phyloP scores from a whole-genome alignment of 768 basidiomycete species.

The Pisolithus sp. region DNA sequence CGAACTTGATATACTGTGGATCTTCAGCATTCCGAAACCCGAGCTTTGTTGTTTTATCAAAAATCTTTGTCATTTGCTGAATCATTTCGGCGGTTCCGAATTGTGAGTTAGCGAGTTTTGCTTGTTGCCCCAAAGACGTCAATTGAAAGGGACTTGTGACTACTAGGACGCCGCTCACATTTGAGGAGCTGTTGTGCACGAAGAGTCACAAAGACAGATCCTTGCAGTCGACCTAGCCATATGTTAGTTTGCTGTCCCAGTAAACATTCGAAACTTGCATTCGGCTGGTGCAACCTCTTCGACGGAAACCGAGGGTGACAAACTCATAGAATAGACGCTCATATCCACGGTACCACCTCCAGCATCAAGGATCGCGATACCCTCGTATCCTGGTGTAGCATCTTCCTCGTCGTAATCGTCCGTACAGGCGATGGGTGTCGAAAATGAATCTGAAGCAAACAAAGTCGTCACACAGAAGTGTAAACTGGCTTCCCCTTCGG shows the following conservation, averaged over 20 bases:
- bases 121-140: constrained; percentile 7
- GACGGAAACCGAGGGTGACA: constrained; percentile 17
- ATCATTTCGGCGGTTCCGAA: constrained; percentile 26
- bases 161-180: constrained; percentile 10
- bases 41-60: constrained; percentile 32
- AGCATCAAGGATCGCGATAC: constrained; percentile 41
- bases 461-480: constrained; percentile 38
- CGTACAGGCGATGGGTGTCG: background rate
- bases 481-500: constrained; percentile 23
- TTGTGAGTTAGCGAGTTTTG: constrained; percentile 22
- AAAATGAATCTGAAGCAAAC: constrained; percentile 27
- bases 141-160: background rate
- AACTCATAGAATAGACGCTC: constrained; percentile 29
- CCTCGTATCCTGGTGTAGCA: constrained; percentile 23
- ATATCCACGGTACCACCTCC: constrained; percentile 37
- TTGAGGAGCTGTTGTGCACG: constrained; percentile 22
- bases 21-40: constrained; percentile 32
- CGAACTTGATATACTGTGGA: constrained; percentile 35
- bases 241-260: background rate
- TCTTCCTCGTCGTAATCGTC: background rate
- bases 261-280: constrained; percentile 11
- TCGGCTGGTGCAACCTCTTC: constrained; percentile 31
- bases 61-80: constrained; percentile 25
- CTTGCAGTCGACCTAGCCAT: constrained; percentile 30
- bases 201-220: constrained; percentile 31